Conservation (phyloP, 768 basidiomycete species). For the Serpula lacrymans region DNA sequence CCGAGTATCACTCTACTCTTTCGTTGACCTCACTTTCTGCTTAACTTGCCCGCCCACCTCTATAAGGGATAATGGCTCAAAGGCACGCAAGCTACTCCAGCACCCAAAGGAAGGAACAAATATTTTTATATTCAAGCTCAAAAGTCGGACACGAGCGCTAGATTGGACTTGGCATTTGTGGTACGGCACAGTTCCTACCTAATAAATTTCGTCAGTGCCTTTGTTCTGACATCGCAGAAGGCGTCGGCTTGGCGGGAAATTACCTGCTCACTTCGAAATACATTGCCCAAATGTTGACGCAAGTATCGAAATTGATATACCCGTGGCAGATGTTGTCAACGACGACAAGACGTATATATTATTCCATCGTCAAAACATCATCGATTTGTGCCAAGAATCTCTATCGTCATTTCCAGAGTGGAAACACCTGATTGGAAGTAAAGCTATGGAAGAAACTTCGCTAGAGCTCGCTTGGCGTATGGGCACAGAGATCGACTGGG, state of each 20-base stretch:
- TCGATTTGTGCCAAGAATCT: conserved; percentile 57
- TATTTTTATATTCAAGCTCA: conserved; percentile 83
- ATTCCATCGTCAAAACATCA: conserved; percentile 60
- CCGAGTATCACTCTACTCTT: conserved; percentile 80
- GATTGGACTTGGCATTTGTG: conserved; percentile 94
- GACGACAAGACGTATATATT: conserved; percentile 39
- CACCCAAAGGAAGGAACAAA: conserved; percentile 65
- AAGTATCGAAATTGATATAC: conserved; percentile 68
- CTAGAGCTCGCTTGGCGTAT: conserved; percentile 79
- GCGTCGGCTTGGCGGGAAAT: conserved; percentile 65
- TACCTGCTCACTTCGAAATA: conserved; percentile 71
- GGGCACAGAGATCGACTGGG: conserved; percentile 79
- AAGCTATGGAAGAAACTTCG: conserved; percentile 49
- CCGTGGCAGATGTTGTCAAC: conserved; percentile 40
- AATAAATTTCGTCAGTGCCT: conserved; percentile 1
- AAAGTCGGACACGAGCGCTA: conserved; percentile 69
- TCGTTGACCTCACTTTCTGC: conserved; percentile 81
- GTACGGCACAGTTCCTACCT: conserved; percentile 32
- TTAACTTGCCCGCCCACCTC: conserved; percentile 61
- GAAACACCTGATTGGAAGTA: conserved; percentile 53
- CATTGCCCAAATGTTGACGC: conserved; percentile 64
- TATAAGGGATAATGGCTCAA: conserved; percentile 34
- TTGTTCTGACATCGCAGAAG: too few species aligned
- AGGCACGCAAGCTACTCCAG: conserved; percentile 47
- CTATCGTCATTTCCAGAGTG: conserved; percentile 50